Percentiles rank a stretch among this genome's conserved stretches.
phyloP scores from a whole-genome alignment of 2,329 filamentous ascomycete genomes.

The Exutisphaerella laricina region DNA sequence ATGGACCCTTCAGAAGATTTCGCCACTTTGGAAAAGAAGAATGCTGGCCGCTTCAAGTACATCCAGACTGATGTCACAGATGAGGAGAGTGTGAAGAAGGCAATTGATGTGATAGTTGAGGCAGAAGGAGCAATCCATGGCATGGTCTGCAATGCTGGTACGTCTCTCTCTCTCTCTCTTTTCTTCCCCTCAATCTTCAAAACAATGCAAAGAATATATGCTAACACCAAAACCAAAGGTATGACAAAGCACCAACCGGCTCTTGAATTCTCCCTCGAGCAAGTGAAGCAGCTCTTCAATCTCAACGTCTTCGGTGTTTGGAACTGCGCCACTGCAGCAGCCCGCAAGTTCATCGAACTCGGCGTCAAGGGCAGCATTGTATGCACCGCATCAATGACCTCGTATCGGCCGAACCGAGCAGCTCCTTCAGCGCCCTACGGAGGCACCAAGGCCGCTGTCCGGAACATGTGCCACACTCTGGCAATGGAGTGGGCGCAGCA shows the following conservation, averaged over 20 bases:
- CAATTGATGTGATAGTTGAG: slow-evolving; percentile 25
- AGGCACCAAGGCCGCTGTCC: slow-evolving; percentile 40
- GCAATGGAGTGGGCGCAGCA: slow-evolving; percentile 33
- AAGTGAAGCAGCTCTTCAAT: slow-evolving; percentile 29
- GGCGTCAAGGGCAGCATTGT: slow-evolving; percentile 43
- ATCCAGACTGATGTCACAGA: slow-evolving; percentile 29
- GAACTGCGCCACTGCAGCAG: slow-evolving; percentile 40
- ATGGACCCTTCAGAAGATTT: slow-evolving; percentile 30
- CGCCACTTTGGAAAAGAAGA: slow-evolving; percentile 23
- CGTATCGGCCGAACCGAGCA: slow-evolving; percentile 40
- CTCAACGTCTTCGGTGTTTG: slow-evolving; percentile 44
- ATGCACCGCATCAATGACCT: slow-evolving; percentile 46
- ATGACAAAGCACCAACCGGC: slow-evolving; percentile 33
- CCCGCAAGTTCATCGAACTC: slow-evolving; percentile 43
- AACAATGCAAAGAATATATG: too few species aligned
- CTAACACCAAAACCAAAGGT: slow-evolving; percentile 10
- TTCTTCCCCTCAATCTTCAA: too few species aligned
- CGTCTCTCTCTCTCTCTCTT: too few species aligned
- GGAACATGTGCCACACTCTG: slow-evolving; percentile 40
- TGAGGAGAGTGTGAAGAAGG: slow-evolving; percentile 25
- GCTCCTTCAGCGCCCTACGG: slow-evolving; percentile 36
- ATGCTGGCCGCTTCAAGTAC: slow-evolving; percentile 27
- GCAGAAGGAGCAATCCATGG: slow-evolving; percentile 26
- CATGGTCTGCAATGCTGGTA: slow-evolving; percentile 25
- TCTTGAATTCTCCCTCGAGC: slow-evolving; percentile 28